Evolutionary conservation across 768 basidiomycete species (phyloP).

Genomic region (Serendipita sp.): DNA sequence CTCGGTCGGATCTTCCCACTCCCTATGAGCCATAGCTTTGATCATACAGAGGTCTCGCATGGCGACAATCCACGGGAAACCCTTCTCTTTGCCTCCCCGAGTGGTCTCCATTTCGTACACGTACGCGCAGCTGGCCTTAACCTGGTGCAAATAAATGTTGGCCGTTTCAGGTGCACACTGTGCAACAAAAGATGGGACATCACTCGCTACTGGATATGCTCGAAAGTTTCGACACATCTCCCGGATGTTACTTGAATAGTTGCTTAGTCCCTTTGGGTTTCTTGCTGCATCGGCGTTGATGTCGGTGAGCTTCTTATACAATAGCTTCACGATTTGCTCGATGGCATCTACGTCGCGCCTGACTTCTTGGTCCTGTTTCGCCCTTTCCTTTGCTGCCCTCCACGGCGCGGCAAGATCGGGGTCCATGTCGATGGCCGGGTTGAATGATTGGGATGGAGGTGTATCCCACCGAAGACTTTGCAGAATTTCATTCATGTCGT

Average conservation of each 20-base stretch:
- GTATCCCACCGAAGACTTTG: neutral
- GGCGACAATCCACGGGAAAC: neutral
- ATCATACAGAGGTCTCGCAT: neutral
- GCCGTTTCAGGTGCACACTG: neutral
- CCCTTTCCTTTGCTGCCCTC: neutral
- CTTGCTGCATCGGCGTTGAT: neutral
- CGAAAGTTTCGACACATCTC: neutral
- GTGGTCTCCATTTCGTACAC: neutral
- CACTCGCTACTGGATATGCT: neutral
- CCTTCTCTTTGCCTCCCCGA: neutral
- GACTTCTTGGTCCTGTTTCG: neutral
- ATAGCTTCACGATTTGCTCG: neutral
- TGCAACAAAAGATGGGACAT: neutral
- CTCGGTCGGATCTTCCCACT: too few relatives aligned
- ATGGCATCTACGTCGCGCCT: neutral
- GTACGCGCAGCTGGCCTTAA: neutral
- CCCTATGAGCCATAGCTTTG: neutral
- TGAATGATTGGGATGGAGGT: neutral
- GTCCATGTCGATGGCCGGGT: neutral
- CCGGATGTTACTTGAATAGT: neutral
- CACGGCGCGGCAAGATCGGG: neutral
- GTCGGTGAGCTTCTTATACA: neutral
- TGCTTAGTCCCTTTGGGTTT: neutral
- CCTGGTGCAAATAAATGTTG: neutral
- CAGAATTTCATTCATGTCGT: neutral